Conservation (phyloP, 139 green algal species). For the Diplosphaera chodatii region DNA sequence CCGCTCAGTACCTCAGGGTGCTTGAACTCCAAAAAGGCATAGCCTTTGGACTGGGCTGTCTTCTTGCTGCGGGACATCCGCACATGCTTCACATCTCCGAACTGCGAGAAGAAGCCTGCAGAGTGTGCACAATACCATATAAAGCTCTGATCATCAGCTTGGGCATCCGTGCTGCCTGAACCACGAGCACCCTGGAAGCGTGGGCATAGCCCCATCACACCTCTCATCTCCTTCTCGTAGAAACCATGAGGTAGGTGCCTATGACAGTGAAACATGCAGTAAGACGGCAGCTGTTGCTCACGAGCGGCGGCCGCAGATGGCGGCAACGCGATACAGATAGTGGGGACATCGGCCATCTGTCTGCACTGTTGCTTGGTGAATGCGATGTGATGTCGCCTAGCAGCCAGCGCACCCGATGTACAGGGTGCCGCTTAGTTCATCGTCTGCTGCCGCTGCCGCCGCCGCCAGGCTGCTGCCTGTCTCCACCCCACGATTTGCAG, state of each 20-base stretch:
- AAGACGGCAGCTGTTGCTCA: too few species aligned
- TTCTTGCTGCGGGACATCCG: constrained; percentile 49
- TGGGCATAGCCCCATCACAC: too few species aligned
- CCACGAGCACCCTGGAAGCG: too few species aligned
- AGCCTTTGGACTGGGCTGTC: constrained; percentile 42
- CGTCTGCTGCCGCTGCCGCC: not conserved
- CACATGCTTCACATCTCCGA: constrained; percentile 40
- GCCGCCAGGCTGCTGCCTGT: not conserved
- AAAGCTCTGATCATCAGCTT: too few species aligned
- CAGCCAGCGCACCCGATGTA: not conserved
- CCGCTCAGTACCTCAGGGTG: constrained; percentile 45
- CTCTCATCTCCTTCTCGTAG: constrained; percentile 82
- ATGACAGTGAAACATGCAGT: too few species aligned
- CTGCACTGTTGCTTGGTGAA: too few species aligned
- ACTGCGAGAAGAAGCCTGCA: constrained; percentile 39
- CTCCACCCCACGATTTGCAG: not conserved
- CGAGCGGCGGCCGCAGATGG: too few species aligned
- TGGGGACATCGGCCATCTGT: too few species aligned
- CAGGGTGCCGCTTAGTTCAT: not conserved
- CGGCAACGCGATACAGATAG: too few species aligned
- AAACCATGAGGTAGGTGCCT: constrained; percentile 90
- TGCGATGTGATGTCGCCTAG: too few species aligned
- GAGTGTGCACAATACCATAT: too few species aligned
- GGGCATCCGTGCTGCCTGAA: too few species aligned
- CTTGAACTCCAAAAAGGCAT: constrained; percentile 70